Percentiles rank a stretch among this genome's conserved stretches.
phyloP scores from a whole-genome alignment of 352 stramenopile species.

The Hyaloperonospora arabidopsidis region DNA sequence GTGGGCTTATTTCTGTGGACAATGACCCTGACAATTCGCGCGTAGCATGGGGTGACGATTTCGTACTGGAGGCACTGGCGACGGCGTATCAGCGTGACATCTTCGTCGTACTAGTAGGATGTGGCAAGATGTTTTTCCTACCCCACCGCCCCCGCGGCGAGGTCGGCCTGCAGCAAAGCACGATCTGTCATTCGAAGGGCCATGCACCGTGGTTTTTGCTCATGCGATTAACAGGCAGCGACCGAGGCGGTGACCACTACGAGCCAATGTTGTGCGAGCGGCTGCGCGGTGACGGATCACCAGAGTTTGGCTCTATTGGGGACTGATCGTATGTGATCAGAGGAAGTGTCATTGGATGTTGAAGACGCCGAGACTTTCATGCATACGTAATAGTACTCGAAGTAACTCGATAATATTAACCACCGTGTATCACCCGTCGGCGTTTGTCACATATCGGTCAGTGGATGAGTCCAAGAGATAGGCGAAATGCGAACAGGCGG shows the following conservation, averaged over 20 bases:
- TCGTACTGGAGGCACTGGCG: conserved; percentile 75
- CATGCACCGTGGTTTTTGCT: conserved; percentile 82
- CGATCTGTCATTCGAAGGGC: conserved; percentile 60
- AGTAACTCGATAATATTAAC: conserved; percentile 20
- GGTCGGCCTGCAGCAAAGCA: conserved; percentile 31
- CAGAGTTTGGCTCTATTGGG: conserved; percentile 76
- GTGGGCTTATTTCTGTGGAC: conserved; percentile 75
- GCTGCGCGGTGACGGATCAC: conserved; percentile 73
- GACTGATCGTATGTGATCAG: conserved; percentile 30
- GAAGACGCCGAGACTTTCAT: conserved; percentile 9
- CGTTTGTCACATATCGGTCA: no score
- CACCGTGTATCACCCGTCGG: conserved; percentile 4
- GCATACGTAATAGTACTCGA: conserved; percentile 15
- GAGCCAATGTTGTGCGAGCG: conserved; percentile 82
- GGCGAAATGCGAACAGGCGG: no score
- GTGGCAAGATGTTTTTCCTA: conserved; percentile 85
- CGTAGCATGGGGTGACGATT: conserved; percentile 84
- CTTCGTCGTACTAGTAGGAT: conserved; percentile 82
- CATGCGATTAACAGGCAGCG: conserved; percentile 79
- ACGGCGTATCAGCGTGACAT: conserved; percentile 85
- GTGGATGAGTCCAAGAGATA: no score
- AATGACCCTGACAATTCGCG: conserved; percentile 65
- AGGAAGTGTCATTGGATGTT: conserved; percentile 2
- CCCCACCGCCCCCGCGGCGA: conserved; percentile 59
- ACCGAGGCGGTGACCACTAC: conserved; percentile 83